phyloP scores from a whole-genome alignment of 83 land plant genomes.

The Diphasiastrum complanatum region DNA sequence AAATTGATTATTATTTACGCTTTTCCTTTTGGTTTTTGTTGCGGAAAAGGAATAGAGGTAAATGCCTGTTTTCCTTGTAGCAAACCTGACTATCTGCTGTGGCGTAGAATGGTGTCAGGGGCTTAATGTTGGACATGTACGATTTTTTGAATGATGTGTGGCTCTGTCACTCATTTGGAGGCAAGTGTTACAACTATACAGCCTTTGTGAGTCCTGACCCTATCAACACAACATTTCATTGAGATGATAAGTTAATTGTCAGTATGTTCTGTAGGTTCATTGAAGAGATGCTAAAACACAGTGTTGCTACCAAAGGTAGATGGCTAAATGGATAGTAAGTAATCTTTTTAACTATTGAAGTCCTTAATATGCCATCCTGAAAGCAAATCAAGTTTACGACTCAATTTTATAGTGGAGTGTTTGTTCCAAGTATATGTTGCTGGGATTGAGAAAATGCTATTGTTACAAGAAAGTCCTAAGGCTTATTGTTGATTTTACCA shows the following conservation, averaged over 20 bases:
- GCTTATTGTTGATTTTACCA: constrained; percentile 9
- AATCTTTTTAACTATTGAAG: no score
- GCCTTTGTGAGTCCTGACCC: constrained; percentile 58
- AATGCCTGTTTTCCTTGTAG: no score
- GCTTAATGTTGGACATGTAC: constrained; percentile 94
- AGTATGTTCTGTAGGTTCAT: neutral
- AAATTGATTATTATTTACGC: no score
- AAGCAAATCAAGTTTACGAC: no score
- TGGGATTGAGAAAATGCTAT: neutral
- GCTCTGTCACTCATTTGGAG: constrained; percentile 85
- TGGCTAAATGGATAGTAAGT: no score
- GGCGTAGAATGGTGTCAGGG: constrained; percentile 92
- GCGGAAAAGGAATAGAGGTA: no score
- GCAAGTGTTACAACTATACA: constrained; percentile 65
- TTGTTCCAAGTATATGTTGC: neutral
- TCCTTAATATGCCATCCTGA: no score
- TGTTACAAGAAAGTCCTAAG: neutral
- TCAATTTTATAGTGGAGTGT: no score
- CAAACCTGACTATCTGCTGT: neutral
- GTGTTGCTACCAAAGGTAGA: no score
- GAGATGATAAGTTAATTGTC: neutral
- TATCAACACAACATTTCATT: neutral
- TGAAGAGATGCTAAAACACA: neutral
- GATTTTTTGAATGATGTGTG: constrained; percentile 87
- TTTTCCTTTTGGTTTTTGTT: no score